Evolutionary conservation across 1,284 basidiomycete species (phyloP).

Genomic region (Trichosporon ovoides): DNA sequence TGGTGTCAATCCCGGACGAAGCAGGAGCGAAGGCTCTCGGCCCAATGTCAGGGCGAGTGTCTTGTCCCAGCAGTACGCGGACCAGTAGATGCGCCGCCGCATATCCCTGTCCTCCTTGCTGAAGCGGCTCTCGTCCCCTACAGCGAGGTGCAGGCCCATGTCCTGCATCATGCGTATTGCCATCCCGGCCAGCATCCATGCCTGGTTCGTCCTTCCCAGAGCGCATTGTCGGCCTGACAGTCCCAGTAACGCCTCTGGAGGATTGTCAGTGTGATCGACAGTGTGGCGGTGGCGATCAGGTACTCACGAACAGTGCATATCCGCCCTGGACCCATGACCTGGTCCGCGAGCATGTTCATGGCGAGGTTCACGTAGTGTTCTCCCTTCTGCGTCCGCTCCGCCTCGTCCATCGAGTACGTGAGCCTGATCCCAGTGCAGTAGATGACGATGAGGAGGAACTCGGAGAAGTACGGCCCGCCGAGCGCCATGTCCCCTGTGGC

Average conservation of each 20-base stretch:
- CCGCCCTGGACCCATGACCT: slow-evolving; percentile 20
- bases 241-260: slow-evolving; percentile 19
- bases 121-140: slow-evolving; percentile 21
- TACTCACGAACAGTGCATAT: slow-evolving; percentile 10
- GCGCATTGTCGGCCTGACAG: slow-evolving; percentile 21
- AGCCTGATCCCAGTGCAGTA: slow-evolving; percentile 24
- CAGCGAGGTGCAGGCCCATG: slow-evolving; percentile 25
- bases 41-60: slow-evolving; percentile 20
- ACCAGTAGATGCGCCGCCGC: slow-evolving; percentile 24
- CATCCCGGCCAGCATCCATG: slow-evolving; percentile 27
- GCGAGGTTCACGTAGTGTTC: slow-evolving; percentile 21
- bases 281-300: too few relatives aligned
- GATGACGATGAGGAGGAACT: slow-evolving; percentile 24
- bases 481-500: slow-evolving; percentile 23
- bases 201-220: slow-evolving; percentile 20
- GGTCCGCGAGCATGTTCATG: slow-evolving; percentile 21
- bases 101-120: slow-evolving; percentile 22
- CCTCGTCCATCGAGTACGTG: slow-evolving; percentile 17
- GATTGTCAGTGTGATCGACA: neutral
- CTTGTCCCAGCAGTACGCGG: slow-evolving; percentile 24
- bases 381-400: slow-evolving; percentile 17
- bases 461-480: slow-evolving; percentile 24
- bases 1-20: slow-evolving; percentile 8
- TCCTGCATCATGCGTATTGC: slow-evolving; percentile 28
- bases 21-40: slow-evolving; percentile 19